Evolutionary conservation across 2,329 filamentous ascomycete species (phyloP), one percentile per base, ranked within the genome.

Genomic region (Pyrenophora tritici-repentis): DNA sequence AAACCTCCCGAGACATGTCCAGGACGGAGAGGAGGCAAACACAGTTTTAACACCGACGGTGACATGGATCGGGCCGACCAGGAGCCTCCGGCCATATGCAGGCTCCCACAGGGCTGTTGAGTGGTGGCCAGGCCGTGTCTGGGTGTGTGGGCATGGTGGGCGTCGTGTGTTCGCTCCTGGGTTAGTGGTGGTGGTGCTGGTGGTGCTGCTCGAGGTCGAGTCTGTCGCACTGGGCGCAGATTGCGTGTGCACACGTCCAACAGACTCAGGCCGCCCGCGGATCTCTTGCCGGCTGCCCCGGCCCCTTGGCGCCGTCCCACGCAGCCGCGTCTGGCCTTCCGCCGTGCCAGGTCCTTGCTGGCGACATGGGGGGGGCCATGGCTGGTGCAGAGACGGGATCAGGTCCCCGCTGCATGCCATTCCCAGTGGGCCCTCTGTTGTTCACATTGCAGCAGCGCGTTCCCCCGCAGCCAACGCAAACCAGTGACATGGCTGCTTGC

Each of bases 331-430:
- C 49, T 51, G 49, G 44, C 38, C 38, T 47, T 34, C 49, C 49
- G 48, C 48, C 38, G 40, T 47, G 32, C 37, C 14, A 41, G 46
- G 36, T 24, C 41, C 40, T 32, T 26, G 37, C 24, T 34, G 42
- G 44, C 48, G 42, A 22, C 42, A 26, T 33, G 45, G 31, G 18
- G 18, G 18, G 18, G 18, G 18, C 31, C 50, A 53, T 48, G 45
- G 50, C 35, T 44, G 39, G 16, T 29, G 26, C 38, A 36, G 29
- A 16, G 40, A 50, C 50, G 45, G 50, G 41, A 36, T 50, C 42
- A 50, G 46, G 46, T 53, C 41, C 50, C 50, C 50, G 50, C 46
- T 53, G 50, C 50, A 53, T 53, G 35, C 42, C 41, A 53, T 50
- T 41, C 16, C 22, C n/a, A 22, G 41, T 38, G 46, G 50, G 46